phyloP scores from a whole-genome alignment of 139 green algal genomes.

The Tetraselmis striata region DNA sequence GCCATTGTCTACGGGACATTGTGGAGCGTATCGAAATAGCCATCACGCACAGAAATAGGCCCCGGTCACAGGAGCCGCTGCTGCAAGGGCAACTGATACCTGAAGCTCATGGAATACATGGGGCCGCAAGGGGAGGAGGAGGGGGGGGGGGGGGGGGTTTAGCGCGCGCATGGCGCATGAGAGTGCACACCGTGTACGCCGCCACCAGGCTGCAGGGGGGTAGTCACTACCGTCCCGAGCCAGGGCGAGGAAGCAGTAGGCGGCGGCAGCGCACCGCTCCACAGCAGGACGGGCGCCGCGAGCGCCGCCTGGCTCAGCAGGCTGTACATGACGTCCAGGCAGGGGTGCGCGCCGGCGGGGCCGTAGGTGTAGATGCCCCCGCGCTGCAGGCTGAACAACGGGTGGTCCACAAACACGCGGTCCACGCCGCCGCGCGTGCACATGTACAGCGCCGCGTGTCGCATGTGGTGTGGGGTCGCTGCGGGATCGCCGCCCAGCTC shows the following conservation, averaged over 20 bases:
- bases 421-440: slow-evolving; percentile 46
- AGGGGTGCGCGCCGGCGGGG: slow-evolving; percentile 4
- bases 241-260: not conserved
- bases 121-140: no score
- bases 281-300: slow-evolving; percentile 61
- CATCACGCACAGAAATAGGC: no score
- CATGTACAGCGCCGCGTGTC: slow-evolving; percentile 28
- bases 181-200: no score
- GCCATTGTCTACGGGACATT: no score
- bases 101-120: no score
- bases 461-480: not conserved
- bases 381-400: slow-evolving; percentile 30
- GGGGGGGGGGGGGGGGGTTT: no score
- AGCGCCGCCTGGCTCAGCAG: slow-evolving; percentile 77
- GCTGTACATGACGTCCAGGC: slow-evolving; percentile 55
- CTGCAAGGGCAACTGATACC: no score
- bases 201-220: no score
- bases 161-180: no score
- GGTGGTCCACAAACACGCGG: slow-evolving; percentile 78
- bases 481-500: not conserved
- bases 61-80: no score
- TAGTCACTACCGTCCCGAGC: not conserved
- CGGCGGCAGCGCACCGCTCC: slow-evolving; percentile 12
- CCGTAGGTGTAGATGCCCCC: slow-evolving; percentile 24
- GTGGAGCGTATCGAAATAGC: no score